Evolutionary conservation across 495 filamentous ascomycete genomes (phyloP).

Genomic region (Oleoguttula mirabilis): DNA sequence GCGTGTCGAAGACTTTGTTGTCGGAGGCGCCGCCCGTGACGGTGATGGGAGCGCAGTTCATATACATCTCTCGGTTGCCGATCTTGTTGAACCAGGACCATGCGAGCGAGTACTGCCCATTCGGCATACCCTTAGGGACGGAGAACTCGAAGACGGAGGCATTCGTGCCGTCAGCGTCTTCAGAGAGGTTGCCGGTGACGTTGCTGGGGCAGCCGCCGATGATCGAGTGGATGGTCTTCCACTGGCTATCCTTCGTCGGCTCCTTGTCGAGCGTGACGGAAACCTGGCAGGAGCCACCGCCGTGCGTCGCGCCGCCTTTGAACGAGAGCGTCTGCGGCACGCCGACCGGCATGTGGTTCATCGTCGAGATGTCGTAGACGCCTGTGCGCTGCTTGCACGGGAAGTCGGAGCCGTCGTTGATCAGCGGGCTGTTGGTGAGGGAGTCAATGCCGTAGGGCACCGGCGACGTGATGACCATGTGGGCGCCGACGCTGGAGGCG

Average conservation of each 20-base stretch:
- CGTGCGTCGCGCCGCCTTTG: slow-evolving; percentile 56
- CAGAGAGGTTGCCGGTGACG: slow-evolving; percentile 35
- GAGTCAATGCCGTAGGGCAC: slow-evolving; percentile 3
- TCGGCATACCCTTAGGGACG: slow-evolving; percentile 44
- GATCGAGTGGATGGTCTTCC: slow-evolving; percentile 73
- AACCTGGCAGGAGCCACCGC: slow-evolving; percentile 80
- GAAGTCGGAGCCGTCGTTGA: slow-evolving; percentile 49
- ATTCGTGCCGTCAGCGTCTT: neutral
- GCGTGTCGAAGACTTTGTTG: slow-evolving; percentile 38
- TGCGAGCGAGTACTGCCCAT: slow-evolving; percentile 56
- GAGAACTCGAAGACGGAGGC: slow-evolving; percentile 40
- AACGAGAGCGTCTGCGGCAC: slow-evolving; percentile 43
- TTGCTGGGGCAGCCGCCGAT: slow-evolving; percentile 65
- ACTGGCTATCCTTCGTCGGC: slow-evolving; percentile 45
- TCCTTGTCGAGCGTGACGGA: slow-evolving; percentile 62
- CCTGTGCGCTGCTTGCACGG: slow-evolving; percentile 54
- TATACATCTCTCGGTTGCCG: slow-evolving; percentile 83
- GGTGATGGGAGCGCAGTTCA: slow-evolving; percentile 74
- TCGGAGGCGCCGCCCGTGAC: slow-evolving; percentile 41
- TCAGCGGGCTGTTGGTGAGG: slow-evolving; percentile 45
- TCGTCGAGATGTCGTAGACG: slow-evolving; percentile 33
- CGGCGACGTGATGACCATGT: slow-evolving; percentile 53
- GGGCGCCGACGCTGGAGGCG: slow-evolving; percentile 40
- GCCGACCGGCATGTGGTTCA: slow-evolving; percentile 42
- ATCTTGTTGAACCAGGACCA: slow-evolving; percentile 91